phyloP scores from a whole-genome alignment of 2,329 filamentous ascomycete species.

The Arachnomyces sp. region DNA sequence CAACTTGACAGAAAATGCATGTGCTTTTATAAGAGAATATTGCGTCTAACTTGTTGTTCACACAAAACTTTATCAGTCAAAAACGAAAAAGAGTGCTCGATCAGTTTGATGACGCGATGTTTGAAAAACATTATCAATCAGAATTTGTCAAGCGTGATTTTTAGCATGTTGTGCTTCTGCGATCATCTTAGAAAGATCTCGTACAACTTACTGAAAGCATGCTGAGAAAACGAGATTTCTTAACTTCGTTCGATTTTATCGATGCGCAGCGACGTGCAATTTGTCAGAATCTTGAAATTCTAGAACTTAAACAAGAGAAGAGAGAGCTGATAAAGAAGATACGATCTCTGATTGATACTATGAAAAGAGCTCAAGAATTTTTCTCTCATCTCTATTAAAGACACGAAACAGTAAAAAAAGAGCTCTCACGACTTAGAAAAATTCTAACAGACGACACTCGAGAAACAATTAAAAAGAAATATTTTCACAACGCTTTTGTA shows the following conservation, averaged over 20 bases:
- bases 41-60: conserved; percentile 10
- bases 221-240: conserved; percentile 19
- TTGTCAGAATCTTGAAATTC: conserved; percentile 13
- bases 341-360: conserved; percentile 16
- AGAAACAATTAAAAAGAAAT: conserved; percentile 18
- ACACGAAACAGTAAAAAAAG: conserved; percentile 14
- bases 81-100: conserved; percentile 21
- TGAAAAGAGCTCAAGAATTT: conserved; percentile 14
- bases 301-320: conserved; percentile 18
- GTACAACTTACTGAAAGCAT: conserved; percentile 17
- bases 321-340: conserved; percentile 21
- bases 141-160: conserved; percentile 20
- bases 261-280: conserved; percentile 14
- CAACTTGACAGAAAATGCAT: background rate
- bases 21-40: conserved; percentile 2
- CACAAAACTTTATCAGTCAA: conserved; percentile 21
- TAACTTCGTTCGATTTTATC: conserved; percentile 16
- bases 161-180: conserved; percentile 21
- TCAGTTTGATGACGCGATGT: conserved; percentile 17
- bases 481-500: conserved; percentile 19
- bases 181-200: conserved; percentile 17
- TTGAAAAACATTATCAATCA: conserved; percentile 22
- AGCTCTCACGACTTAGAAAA: conserved; percentile 12
- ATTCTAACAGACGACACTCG: conserved; percentile 14
- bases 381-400: conserved; percentile 18